Percentiles rank a stretch among this genome's conserved stretches.
Evolutionary conservation across 108 stramenopile species (phyloP).

Genomic region (Ochromonas danica): DNA sequence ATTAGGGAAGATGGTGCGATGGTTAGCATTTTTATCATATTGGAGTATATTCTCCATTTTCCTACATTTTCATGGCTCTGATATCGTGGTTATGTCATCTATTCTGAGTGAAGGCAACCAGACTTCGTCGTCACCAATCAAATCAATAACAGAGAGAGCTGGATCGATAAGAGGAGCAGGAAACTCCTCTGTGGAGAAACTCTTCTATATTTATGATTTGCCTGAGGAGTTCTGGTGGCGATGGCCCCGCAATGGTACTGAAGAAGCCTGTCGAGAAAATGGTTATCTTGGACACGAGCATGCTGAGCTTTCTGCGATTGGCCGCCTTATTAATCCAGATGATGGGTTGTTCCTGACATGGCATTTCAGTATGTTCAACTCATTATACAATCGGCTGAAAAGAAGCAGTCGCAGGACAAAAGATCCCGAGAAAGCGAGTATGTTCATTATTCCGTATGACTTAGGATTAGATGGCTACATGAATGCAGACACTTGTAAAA

Average conservation of each 20-base stretch:
- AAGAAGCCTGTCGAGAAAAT: background rate
- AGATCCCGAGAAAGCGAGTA: conserved; percentile 7
- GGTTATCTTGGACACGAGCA: conserved; percentile 32
- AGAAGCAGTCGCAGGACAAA: conserved; percentile 5
- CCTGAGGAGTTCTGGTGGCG: conserved; percentile 35
- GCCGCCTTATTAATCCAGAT: background rate
- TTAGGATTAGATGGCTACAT: conserved; percentile 33
- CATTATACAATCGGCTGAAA: conserved; percentile 28
- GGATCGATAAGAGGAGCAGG: too few species aligned
- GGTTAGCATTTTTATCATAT: too few species aligned
- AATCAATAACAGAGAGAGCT: too few species aligned
- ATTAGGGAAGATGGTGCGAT: too few species aligned
- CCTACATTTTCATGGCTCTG: too few species aligned
- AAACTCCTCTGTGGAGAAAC: too few species aligned
- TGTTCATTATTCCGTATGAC: conserved; percentile 36
- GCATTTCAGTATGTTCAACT: conserved; percentile 36
- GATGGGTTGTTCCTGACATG: conserved; percentile 28
- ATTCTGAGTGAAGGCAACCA: too few species aligned
- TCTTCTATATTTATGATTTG: conserved; percentile 31
- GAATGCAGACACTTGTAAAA: background rate
- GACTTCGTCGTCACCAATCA: too few species aligned
- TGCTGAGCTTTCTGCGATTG: conserved; percentile 29
- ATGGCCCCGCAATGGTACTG: conserved; percentile 10
- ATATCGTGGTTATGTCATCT: too few species aligned
- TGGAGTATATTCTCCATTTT: too few species aligned